Conservation (phyloP, 208 protist species). For the Acanthamoeba triangularis region DNA sequence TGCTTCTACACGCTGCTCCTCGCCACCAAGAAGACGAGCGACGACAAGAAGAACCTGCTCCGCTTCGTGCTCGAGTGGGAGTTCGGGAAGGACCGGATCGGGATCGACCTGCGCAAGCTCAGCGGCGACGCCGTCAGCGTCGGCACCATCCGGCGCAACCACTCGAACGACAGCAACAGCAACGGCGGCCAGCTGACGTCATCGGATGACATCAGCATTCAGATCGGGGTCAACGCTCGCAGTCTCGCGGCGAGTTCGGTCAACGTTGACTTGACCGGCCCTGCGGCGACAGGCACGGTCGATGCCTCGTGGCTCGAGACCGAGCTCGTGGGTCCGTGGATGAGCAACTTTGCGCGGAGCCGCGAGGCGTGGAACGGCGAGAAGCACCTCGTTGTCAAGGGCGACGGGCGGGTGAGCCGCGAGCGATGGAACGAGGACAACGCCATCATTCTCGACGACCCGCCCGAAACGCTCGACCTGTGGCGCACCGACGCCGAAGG, state of each 20-base stretch:
- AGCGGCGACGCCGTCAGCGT: neutral
- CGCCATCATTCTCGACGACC: slow-evolving; percentile 51
- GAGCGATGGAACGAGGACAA: slow-evolving; percentile 19
- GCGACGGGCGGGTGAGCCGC: slow-evolving; percentile 16
- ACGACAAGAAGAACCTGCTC: slow-evolving; percentile 65
- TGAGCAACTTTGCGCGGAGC: slow-evolving; percentile 40
- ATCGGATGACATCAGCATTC: neutral
- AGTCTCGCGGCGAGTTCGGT: neutral
- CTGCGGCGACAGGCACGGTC: neutral
- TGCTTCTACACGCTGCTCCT: slow-evolving; percentile 64
- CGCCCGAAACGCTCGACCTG: neutral
- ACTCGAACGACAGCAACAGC: neutral
- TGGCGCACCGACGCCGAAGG: neutral
- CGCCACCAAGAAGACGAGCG: slow-evolving; percentile 43
- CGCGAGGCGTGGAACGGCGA: slow-evolving; percentile 35
- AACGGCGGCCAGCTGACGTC: neutral
- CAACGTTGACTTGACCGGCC: no score
- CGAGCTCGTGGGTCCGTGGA: slow-evolving; percentile 46
- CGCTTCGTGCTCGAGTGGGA: slow-evolving; percentile 67
- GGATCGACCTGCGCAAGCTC: neutral
- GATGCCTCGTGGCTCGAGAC: slow-evolving; percentile 9
- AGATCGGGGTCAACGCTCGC: neutral
- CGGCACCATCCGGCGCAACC: neutral
- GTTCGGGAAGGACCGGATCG: slow-evolving; percentile 30
- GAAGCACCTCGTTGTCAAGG: neutral